These are phyloP conservation scores for Scheffersomyces stipitis DNA, from an alignment of 805 yeast genomes.

Conservation along the genomic window DNA sequence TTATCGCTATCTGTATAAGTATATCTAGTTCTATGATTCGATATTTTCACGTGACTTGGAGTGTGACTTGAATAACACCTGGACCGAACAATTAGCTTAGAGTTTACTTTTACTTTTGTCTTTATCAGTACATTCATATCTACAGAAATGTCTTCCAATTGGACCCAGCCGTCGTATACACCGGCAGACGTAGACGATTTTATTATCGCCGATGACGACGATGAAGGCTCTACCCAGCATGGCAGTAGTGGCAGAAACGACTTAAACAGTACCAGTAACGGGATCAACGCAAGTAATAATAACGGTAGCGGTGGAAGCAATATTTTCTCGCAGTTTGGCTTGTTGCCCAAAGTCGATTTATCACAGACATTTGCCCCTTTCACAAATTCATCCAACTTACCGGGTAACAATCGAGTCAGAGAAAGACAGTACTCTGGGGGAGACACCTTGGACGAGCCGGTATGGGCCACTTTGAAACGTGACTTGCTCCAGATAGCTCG, in stretches of 20 bases:
- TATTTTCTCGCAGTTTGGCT: constrained; percentile 9
- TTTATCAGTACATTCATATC: not conserved
- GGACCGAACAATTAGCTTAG: no score
- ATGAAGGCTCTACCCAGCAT: not conserved
- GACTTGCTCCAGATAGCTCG: constrained; percentile 37
- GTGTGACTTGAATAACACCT: no score
- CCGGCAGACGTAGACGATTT: constrained; percentile 28
- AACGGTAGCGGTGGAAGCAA: constrained; percentile 1
- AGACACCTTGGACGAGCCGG: constrained; percentile 73
- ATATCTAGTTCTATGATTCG: no score
- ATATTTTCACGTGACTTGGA: no score
- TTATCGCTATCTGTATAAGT: no score
- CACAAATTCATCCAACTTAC: constrained; percentile 10
- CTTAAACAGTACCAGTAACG: not conserved
- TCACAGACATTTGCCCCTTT: constrained; percentile 37
- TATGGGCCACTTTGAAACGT: constrained; percentile 49
- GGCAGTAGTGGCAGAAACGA: not conserved
- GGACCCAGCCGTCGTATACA: constrained; percentile 11
- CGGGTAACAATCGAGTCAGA: constrained; percentile 23
- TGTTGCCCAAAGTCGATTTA: constrained; percentile 34
- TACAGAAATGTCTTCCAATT: constrained; percentile 1
- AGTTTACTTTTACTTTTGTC: not conserved
- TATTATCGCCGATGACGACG: constrained; percentile 39
- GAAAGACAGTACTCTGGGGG: constrained; percentile 65
- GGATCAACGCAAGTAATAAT: constrained; percentile 2